Evolutionary conservation across 139 green algal genomes (phyloP), one percentile per base, ranked within the genome.

Genomic region (Deuterostichococcus epilithicus): DNA sequence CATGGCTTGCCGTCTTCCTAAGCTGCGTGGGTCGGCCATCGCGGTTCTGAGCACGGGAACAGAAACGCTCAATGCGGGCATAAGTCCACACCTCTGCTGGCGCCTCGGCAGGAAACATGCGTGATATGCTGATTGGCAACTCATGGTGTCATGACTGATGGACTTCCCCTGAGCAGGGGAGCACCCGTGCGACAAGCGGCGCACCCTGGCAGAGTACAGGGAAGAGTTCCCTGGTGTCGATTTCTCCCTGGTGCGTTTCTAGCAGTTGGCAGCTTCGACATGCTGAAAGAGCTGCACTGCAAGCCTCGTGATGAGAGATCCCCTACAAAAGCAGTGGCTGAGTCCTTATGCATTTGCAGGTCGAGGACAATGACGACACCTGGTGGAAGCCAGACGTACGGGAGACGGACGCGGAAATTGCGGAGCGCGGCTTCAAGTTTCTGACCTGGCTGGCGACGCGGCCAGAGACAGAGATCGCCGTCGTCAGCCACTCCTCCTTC

Each of bases 401-500:
- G 2, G 86, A 90, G 76, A 81, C 66, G 1, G 73, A 83, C 37
- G 81, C 78, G 37, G 73, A 85, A 39, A 88, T 90, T 28, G 70
- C 39, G 8, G 70, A 39, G 25, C 59, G 77, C 5, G 77, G 77
- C 3, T 3, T 35, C 6, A 23, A n/a, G 1, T 81, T 81, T 58
- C 47, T 86, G 47, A 70, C 37, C 6, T 70, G 65, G 32, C 28
- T 70, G 8, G 20, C 65, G 65, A n/a, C 37, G n/a, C 76, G 85
- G 25, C 82, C 85, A n/a, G 85, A 89, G 78, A 66, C 44, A 5
- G 13, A 74, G 60, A 81, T 89, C 26, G 85, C 80, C 6, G 85
- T 89, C 2, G 85, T 89, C 36, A 75, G 78, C 0, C 85, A 89
- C 79, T 81, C 68, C 15, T 82, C 73, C 44, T 86, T 89, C 76